Base-by-base conservation (phyloP, 768 basidiomycete genomes). In the Suillus discolor region DNA sequence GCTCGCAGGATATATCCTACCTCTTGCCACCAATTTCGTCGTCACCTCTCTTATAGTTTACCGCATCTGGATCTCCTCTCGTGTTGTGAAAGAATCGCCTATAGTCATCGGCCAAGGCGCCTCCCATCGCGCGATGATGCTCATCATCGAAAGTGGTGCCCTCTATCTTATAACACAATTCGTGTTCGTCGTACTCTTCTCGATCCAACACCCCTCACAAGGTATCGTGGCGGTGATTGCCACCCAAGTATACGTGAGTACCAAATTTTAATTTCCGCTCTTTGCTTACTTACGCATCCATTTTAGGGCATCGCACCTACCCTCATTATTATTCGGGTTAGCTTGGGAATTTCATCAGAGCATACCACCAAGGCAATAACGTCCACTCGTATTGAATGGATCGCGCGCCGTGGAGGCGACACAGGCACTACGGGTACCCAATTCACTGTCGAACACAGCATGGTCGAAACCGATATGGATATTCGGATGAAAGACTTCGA, bases 11-110 rank as follows among this genome's bases (percentile, higher is more conserved):
- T 82, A 79, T 45, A 23, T 66, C 31, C 76, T 84, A 42, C 80
- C 83, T 4, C 75, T 84, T 42, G 75, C 74, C 61, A 78, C 80
- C 7, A 84, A 84, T 64, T 61, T 80, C 68, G 62, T 83, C 31
- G 75, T 83, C 41, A 83, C 82, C 7, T 55, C 62, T 15, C 77
- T 84, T 71, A 83, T 83, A 55, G 76, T 77, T 23, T 72, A 62
- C 44, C 80, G 79, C 39, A 79, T 84, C 36, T 82, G 78, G 79
- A 63, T 67, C 45, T 65, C 69, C 51, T 72, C 71, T 7, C 70
- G 70, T 49, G 1, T 62, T 15, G 55, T 65, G n/a, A 61, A 61
- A 11, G 59, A 67, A 28, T 60, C 71, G 8, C 63, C 61, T 2
- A 2, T 70, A 18, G 59, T 68, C 13, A 47, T 72, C 62, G 64